These are phyloP conservation scores for Cardamine chenopodiifolia DNA, from an alignment of 345 rosid genomes.

Conservation along the genomic window DNA sequence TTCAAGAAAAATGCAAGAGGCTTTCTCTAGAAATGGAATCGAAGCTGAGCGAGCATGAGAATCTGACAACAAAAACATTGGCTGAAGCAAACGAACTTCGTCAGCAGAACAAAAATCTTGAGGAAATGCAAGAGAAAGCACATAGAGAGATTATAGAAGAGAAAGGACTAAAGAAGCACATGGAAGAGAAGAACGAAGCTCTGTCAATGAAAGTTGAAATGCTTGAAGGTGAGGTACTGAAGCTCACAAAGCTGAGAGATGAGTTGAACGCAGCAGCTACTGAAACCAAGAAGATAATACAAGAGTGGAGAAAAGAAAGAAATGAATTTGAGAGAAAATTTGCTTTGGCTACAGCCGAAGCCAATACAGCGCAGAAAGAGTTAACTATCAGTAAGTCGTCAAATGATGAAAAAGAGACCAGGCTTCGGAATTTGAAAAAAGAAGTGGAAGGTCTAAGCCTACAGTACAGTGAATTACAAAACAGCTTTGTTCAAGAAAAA, in stretches of 20 bases:
- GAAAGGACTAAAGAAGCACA: conserved; percentile 43
- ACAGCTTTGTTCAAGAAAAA: conserved; percentile 57
- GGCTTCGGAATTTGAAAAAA: conserved; percentile 48
- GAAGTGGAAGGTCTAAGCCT: conserved; percentile 55
- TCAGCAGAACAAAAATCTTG: conserved; percentile 56
- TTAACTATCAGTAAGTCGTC: conserved; percentile 47
- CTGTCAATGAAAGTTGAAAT: conserved; percentile 57
- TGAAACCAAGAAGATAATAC: conserved; percentile 51
- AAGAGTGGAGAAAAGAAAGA: conserved; percentile 60
- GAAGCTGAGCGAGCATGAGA: conserved; percentile 80
- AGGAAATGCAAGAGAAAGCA: conserved; percentile 71
- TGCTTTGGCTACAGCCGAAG: conserved; percentile 54
- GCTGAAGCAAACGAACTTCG: conserved; percentile 71
- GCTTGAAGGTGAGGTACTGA: conserved; percentile 55
- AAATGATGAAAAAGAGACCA: conserved; percentile 61
- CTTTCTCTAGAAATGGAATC: conserved; percentile 73
- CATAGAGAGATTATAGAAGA: conserved; percentile 51
- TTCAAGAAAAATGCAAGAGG: conserved; percentile 83
- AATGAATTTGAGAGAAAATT: conserved; percentile 53
- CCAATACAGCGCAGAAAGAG: conserved; percentile 55
- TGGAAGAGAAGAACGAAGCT: conserved; percentile 46
- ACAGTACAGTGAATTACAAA: conserved; percentile 53
- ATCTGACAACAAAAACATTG: conserved; percentile 56
- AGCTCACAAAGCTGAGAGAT: conserved; percentile 52
- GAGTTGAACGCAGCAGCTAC: conserved; percentile 45